Evolutionary conservation across 2,329 filamentous ascomycete species (phyloP), one percentile per base, ranked within the genome.

Genomic region (Ophiostoma montium): DNA sequence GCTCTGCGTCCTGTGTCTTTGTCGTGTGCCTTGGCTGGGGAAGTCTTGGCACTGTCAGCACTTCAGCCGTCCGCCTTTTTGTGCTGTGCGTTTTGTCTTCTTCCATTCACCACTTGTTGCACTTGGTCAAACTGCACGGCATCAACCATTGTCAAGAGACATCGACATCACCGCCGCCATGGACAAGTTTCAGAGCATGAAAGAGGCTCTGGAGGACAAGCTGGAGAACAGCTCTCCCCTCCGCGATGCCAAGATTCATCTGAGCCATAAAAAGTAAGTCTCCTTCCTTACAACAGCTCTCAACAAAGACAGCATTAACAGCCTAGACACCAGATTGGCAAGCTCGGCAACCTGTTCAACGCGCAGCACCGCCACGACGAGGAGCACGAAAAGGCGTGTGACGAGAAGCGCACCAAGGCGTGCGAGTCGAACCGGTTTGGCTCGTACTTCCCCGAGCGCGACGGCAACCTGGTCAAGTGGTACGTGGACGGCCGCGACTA

Each of bases 401-500:
- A 96, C 62, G 75, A 75, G 12, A 95, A 95, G 68, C 78, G 92
- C 51, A 76, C 73, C 18, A 73, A 68, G 15, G 82, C 92, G 46
- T 73, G 75, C 56, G 76, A 90, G 51, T 73, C 76, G 13, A 81
- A 96, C 61, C 81, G 90, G 38, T 96, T 88, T 68, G 64, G 84
- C n/a, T 94, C 86, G 4, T 98, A 85, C 66, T 94, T 94, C 35
- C 90, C 90, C 0, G 82, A 90, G 62, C 80, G 82, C 39, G 80
- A 90, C 11, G 84, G 82, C 27, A 95, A 96, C 63, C 72, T 84
- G 51, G 73, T 92, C 62, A 96, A 96, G 69, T 98, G 90, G 89
- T 96, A 95, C 65, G 86, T 96, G 11, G 92, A 96, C 62, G 92
- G 88, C 3, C 75, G 88, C 53, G 85, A 96, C 66, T 98, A 98